Percentiles rank a stretch among this genome's conserved stretches.
Evolutionary conservation across 2,329 filamentous ascomycete genomes (phyloP).

Genomic region (Fusarium duplospermum): DNA sequence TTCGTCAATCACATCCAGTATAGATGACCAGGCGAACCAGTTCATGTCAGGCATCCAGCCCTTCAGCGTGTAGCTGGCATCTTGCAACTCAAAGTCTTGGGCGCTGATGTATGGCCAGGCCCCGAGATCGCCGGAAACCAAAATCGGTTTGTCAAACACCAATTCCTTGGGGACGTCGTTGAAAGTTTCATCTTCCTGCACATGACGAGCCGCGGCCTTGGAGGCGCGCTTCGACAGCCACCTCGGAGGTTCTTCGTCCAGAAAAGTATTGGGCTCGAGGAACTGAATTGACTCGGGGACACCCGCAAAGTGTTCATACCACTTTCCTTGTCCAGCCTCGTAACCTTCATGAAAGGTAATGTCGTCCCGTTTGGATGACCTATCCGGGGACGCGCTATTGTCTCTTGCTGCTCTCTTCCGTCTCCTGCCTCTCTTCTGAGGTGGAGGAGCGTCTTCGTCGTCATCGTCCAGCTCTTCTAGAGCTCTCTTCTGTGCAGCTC

Average conservation of each 20-base stretch:
- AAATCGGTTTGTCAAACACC: slow-evolving; percentile 37
- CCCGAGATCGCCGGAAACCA: slow-evolving; percentile 42
- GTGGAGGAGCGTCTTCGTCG: slow-evolving; percentile 23
- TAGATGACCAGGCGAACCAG: slow-evolving; percentile 50
- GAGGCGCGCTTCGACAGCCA: slow-evolving; percentile 12
- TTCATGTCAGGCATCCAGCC: slow-evolving; percentile 57
- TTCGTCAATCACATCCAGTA: slow-evolving; percentile 46
- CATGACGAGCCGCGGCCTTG: slow-evolving; percentile 3
- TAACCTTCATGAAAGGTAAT: slow-evolving; percentile 27
- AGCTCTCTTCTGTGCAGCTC: slow-evolving; percentile 49
- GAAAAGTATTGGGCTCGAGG: slow-evolving; percentile 55
- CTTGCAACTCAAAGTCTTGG: slow-evolving; percentile 51
- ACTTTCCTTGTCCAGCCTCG: slow-evolving; percentile 22
- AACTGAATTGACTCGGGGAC: slow-evolving; percentile 48
- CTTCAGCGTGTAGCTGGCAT: slow-evolving; percentile 55
- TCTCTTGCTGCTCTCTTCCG: slow-evolving; percentile 23
- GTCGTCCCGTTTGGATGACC: slow-evolving; percentile 13
- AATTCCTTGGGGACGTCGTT: slow-evolving; percentile 6
- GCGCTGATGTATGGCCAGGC: slow-evolving; percentile 48
- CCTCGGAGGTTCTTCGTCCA: slow-evolving; percentile 47
- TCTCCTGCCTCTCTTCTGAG: slow-evolving; percentile 39
- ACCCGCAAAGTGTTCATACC: slow-evolving; percentile 33
- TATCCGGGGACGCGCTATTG: background rate
- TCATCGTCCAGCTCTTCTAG: slow-evolving; percentile 40
- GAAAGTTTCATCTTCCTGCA: slow-evolving; percentile 14